Evolutionary conservation across 768 basidiomycete species (phyloP).

Genomic region (Boletus rex-veris): DNA sequence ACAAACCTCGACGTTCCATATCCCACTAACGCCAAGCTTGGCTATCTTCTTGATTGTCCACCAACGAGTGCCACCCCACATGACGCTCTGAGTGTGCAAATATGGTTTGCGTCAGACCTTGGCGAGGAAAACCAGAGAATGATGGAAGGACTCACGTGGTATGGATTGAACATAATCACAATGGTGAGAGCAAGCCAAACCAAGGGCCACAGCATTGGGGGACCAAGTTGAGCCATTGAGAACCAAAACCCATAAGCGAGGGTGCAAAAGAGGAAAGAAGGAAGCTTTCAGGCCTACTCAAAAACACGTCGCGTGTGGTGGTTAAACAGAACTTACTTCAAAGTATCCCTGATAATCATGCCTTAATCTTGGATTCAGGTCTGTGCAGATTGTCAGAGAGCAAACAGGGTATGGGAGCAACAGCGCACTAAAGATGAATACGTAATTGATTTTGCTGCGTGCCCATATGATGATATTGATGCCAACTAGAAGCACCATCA

Average conservation of each 20-base stretch:
- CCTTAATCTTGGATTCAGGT: conserved; percentile 64
- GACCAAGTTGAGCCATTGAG: conserved; percentile 67
- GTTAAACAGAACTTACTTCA: conserved; percentile 41
- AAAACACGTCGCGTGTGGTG: background rate
- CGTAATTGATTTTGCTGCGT: conserved; percentile 77
- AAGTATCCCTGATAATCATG: conserved; percentile 79
- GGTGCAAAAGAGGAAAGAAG: conserved; percentile 70
- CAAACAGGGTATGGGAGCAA: background rate
- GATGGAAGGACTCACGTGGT: conserved; percentile 46
- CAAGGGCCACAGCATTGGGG: conserved; percentile 75
- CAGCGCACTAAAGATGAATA: conserved; percentile 80
- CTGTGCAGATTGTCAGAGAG: conserved; percentile 34
- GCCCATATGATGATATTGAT: conserved; percentile 83
- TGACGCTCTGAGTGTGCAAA: conserved; percentile 45
- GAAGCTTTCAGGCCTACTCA: conserved; percentile 49
- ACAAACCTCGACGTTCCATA: conserved; percentile 67
- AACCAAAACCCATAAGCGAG: conserved; percentile 83
- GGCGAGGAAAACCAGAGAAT: background rate
- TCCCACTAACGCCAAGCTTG: conserved; percentile 66
- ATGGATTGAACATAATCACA: conserved; percentile 68
- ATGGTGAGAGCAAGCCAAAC: conserved; percentile 71
- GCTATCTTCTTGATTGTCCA: conserved; percentile 73
- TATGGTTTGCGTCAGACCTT: background rate
- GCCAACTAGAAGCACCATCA: conserved; percentile 76
- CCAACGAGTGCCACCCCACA: conserved; percentile 45